phyloP scores from a whole-genome alignment of 2,329 filamentous ascomycete species.

The Nigrograna mackinnonii region DNA sequence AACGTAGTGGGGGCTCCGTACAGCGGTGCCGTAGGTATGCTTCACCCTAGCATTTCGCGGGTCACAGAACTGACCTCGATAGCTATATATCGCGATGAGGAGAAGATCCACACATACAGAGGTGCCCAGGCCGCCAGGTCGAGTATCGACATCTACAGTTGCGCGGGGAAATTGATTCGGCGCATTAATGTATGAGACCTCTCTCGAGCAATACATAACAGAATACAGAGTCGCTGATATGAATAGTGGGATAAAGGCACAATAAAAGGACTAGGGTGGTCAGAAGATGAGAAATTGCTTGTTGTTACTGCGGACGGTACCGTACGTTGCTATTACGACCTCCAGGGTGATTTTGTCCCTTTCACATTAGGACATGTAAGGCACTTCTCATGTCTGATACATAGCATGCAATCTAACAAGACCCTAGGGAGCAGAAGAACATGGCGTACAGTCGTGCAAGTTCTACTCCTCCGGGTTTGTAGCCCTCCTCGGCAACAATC shows the following conservation, averaged over 20 bases:
- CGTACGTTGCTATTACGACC: slow-evolving; percentile 84
- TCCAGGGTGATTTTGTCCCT: slow-evolving; percentile 94
- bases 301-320: slow-evolving; percentile 88
- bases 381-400: background rate
- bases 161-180: slow-evolving; percentile 84
- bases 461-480: slow-evolving; percentile 96
- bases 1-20: slow-evolving; percentile 89
- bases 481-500: slow-evolving; percentile 85
- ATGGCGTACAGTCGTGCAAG: slow-evolving; percentile 83
- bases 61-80: slow-evolving; percentile 29
- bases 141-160: slow-evolving; percentile 92
- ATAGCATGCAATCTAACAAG: slow-evolving; percentile 1
- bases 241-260: slow-evolving; percentile 81
- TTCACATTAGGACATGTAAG: slow-evolving; percentile 82
- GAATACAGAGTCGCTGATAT: slow-evolving; percentile 14
- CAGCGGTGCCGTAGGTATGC: slow-evolving; percentile 85
- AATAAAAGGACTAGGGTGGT: slow-evolving; percentile 92
- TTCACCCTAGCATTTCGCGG: background rate
- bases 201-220: slow-evolving; percentile 4
- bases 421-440: slow-evolving; percentile 76
- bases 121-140: slow-evolving; percentile 73
- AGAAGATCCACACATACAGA: slow-evolving; percentile 79
- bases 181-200: slow-evolving; percentile 64
- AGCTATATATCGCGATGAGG: slow-evolving; percentile 89
- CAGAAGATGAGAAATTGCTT: slow-evolving; percentile 88